Conservation (phyloP, 2,329 filamentous ascomycete genomes). For the Amylocarpus encephaloides region DNA sequence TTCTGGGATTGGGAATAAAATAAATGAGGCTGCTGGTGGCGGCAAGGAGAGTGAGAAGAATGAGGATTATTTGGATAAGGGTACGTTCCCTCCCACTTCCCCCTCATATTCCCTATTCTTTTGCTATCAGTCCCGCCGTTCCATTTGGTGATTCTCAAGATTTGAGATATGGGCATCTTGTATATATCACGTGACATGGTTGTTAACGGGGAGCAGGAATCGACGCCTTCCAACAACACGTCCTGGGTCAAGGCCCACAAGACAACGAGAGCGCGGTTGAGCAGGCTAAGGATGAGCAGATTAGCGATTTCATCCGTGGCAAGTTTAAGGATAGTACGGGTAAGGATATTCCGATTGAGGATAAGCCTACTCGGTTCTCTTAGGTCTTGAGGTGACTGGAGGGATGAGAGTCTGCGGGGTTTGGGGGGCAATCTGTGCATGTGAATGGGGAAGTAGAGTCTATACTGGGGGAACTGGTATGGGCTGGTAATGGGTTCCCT, state of each 20-base stretch:
- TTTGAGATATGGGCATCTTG: too few species aligned
- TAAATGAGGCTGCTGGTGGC: conserved; percentile 67
- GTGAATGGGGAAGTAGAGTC: too few species aligned
- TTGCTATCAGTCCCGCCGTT: too few species aligned
- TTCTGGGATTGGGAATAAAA: conserved; percentile 59
- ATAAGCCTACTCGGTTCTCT: conserved; percentile 50
- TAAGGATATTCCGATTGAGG: conserved; percentile 61
- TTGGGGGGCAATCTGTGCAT: too few species aligned
- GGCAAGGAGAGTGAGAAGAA: conserved; percentile 72
- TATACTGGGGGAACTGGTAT: too few species aligned
- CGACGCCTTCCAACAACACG: conserved; percentile 71
- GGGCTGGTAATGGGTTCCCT: too few species aligned
- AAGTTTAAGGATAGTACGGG: conserved; percentile 67
- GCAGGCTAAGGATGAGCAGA: conserved; percentile 78
- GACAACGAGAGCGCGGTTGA: conserved; percentile 67
- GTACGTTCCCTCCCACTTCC: conserved; percentile 36
- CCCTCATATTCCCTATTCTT: background rate
- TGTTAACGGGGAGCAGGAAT: conserved; percentile 54
- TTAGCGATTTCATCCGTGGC: conserved; percentile 63
- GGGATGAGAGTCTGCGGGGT: too few species aligned
- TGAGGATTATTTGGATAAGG: conserved; percentile 77
- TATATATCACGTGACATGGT: too few species aligned
- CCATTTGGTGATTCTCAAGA: too few species aligned
- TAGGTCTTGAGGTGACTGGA: conserved; percentile 1
- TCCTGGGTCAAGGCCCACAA: conserved; percentile 65